Conservation (phyloP, 345 rosid species). For the Cardamine chenopodiifolia region DNA sequence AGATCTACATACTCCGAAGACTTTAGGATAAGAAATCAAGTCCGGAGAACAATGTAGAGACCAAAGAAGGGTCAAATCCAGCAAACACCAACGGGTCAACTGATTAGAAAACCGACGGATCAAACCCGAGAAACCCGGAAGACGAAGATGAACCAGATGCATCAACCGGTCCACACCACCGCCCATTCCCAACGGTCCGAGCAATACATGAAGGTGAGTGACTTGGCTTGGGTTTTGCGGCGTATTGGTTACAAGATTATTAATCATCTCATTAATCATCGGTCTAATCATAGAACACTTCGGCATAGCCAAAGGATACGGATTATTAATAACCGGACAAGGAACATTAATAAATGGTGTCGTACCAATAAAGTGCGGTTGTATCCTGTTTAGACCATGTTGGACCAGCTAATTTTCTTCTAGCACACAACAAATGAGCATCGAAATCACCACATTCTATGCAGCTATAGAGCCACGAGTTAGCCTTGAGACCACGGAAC, state of each 20-base stretch:
- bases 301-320: background rate
- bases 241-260: constrained; percentile 23
- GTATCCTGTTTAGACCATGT: background rate
- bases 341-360: background rate
- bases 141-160: constrained; percentile 16
- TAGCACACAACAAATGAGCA: constrained; percentile 52
- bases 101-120: constrained; percentile 25
- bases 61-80: constrained; percentile 32
- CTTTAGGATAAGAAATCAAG: constrained; percentile 23
- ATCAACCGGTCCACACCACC: constrained; percentile 22
- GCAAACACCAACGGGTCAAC: constrained; percentile 28
- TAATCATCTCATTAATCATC: constrained; percentile 6
- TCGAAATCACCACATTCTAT: constrained; percentile 46
- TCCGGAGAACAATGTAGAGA: constrained; percentile 27
- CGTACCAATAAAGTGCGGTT: background rate
- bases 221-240: constrained; percentile 31
- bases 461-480: constrained; percentile 55
- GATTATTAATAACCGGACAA: constrained; percentile 17
- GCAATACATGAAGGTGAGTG: constrained; percentile 18
- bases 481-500: constrained; percentile 42
- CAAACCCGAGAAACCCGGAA: constrained; percentile 6
- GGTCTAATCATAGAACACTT: constrained; percentile 2
- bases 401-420: constrained; percentile 11
- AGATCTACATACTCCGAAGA: background rate
- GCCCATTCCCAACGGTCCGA: constrained; percentile 26